Conservation (phyloP, 1,284 basidiomycete species). For the Pseudozyma sp. region DNA sequence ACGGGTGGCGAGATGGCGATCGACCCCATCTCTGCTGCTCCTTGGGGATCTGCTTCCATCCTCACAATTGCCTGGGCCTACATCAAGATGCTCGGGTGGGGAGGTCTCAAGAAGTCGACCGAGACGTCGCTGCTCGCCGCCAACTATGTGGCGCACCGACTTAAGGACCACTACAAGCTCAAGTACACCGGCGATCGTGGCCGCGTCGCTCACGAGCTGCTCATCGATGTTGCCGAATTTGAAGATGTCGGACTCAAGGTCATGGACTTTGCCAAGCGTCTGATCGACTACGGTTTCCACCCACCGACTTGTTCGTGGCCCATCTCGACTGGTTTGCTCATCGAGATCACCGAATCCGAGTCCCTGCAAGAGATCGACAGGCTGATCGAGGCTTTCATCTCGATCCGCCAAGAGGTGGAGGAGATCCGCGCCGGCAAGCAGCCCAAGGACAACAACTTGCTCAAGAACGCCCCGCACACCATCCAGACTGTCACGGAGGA, state of each 20-base stretch:
- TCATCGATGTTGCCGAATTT: constrained; percentile 95
- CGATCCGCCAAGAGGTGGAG: constrained; percentile 89
- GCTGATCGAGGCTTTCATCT: constrained; percentile 96
- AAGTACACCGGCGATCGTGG: constrained; percentile 90
- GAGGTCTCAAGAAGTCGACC: constrained; percentile 85
- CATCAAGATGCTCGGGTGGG: constrained; percentile 86
- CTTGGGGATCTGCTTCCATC: constrained; percentile 93
- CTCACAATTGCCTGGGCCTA: constrained; percentile 94
- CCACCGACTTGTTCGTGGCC: constrained; percentile 67
- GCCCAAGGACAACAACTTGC: constrained; percentile 74
- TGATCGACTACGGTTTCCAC: constrained; percentile 74
- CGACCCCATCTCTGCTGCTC: constrained; percentile 87
- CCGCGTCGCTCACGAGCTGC: constrained; percentile 91
- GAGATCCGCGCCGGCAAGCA: constrained; percentile 86
- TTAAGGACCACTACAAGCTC: constrained; percentile 86
- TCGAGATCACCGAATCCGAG: constrained; percentile 68
- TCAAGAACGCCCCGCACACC: constrained; percentile 95
- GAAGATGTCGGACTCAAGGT: constrained; percentile 88
- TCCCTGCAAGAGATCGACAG: constrained; percentile 70
- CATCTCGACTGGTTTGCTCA: constrained; percentile 65
- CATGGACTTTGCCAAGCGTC: constrained; percentile 92
- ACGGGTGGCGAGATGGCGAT: constrained; percentile 81
- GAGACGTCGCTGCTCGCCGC: constrained; percentile 90
- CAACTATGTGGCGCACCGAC: constrained; percentile 93
- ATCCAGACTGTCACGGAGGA: constrained; percentile 79